These are phyloP conservation scores for Plasmodium adleri DNA, from an alignment of 169 alveolate genomes.

Conservation along the genomic window DNA sequence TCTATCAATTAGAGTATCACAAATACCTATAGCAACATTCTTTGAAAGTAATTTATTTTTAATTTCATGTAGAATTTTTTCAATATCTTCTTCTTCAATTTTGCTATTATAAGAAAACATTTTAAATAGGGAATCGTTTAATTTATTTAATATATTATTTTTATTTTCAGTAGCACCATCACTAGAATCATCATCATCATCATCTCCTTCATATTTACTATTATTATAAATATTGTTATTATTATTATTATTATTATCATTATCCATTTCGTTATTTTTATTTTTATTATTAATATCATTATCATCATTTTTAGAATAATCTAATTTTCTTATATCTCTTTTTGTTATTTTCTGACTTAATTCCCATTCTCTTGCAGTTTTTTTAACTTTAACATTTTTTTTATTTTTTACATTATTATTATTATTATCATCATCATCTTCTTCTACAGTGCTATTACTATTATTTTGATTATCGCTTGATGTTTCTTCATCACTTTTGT, in stretches of 20 bases:
- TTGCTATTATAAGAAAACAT: conserved; percentile 87
- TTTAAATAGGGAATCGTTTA: conserved; percentile 88
- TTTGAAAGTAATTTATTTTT: conserved; percentile 89
- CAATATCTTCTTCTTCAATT: conserved; percentile 89
- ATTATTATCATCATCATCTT: conserved; percentile 5
- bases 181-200: conserved; percentile 48
- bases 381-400: conserved; percentile 37
- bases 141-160: conserved; percentile 49
- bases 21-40: conserved; percentile 94
- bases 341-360: conserved; percentile 37
- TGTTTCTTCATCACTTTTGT: conserved; percentile 6
- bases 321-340: conserved; percentile 59
- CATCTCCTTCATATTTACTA: conserved; percentile 43
- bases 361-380: conserved; percentile 76
- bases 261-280: conserved; percentile 1
- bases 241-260: conserved; percentile 9
- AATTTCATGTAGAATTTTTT: conserved; percentile 88
- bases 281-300: background rate
- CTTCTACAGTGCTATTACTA: conserved; percentile 2
- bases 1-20: conserved; percentile 89
- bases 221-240: background rate
- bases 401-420: conserved; percentile 5
- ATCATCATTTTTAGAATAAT: conserved; percentile 38
- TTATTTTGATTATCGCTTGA: background rate
- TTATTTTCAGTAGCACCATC: conserved; percentile 44